Evolutionary conservation across 2,329 filamentous ascomycete genomes (phyloP).

Genomic region (Calonectria crousiana): DNA sequence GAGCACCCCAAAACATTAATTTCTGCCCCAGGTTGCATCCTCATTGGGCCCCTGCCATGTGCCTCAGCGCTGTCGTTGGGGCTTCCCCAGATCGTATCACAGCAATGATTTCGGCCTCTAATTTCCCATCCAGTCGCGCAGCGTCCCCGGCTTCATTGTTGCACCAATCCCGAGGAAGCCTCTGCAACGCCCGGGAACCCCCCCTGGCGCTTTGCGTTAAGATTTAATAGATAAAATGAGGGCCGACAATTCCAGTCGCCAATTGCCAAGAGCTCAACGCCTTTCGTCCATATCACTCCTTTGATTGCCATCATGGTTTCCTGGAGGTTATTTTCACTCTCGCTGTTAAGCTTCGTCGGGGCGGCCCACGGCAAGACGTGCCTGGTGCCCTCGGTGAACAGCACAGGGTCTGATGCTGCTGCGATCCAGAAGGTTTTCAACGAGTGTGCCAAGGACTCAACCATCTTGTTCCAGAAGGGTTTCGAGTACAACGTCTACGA

Average conservation of each 20-base stretch:
- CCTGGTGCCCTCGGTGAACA: constrained; percentile 16
- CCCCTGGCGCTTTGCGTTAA: background rate
- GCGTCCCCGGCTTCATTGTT: background rate
- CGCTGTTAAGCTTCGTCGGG: constrained; percentile 12
- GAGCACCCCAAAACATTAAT: background rate
- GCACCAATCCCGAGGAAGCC: background rate
- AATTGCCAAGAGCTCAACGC: background rate
- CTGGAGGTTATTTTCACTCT: constrained; percentile 14
- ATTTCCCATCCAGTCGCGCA: constrained; percentile 16
- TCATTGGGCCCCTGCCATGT: background rate
- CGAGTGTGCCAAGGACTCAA: constrained; percentile 18
- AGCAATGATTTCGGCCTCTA: constrained; percentile 15
- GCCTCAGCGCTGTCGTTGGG: background rate
- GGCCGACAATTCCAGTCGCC: background rate
- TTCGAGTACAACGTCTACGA: constrained; percentile 25
- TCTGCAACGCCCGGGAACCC: background rate
- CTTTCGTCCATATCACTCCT: background rate
- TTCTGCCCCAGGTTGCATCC: background rate
- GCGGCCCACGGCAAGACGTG: constrained; percentile 17
- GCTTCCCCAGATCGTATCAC: constrained; percentile 14
- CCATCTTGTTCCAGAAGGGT: constrained; percentile 22
- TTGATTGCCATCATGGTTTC: constrained; percentile 12
- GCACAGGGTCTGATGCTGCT: constrained; percentile 15
- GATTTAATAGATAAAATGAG: constrained; percentile 11
- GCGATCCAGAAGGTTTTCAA: constrained; percentile 11